Evolutionary conservation across 2,329 filamentous ascomycete genomes (phyloP), one percentile per base, ranked within the genome.

Genomic region (Gremmenia infestans): DNA sequence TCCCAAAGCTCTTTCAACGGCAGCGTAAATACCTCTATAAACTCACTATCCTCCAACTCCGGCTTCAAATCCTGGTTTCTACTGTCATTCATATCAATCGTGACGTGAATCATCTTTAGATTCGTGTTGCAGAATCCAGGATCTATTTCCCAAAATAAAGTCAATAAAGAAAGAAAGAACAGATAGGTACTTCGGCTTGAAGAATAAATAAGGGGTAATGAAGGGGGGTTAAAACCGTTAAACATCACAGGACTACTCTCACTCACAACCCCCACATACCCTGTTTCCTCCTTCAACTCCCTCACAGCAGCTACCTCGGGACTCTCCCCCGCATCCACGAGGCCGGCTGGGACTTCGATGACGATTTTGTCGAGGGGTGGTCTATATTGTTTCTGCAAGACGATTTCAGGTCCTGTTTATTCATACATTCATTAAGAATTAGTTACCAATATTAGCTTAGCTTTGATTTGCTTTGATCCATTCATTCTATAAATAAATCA

Each of bases 71-170:
- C 72, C 57, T 76, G 70, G 60, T 80, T 80, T 55, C 71, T 71
- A 1, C 73, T 70, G 5, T 70, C 63, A 1, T 72, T 71, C 60
- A 78, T 69, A 60, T 80, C 76, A 58, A 80, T 71, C 4, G 72
- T 74, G 17, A 79, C 69, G 53, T 80, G 77, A 2, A 80, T 70
- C 71, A 80, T 79, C 37, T 79, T 78, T 43, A 85, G 72, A 64
- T 86, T 87, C 5, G 83, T 86, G 68, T 85, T 86, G 70, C 81
- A 86, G 68, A 87, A 85, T 11, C 82, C 82, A 4, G 82, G 81
- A 66, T 85, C 78, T 78, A 55, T 12, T 15, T 39, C 14, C 2
- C 12, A 9, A 43, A 35, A 40, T 23, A 43, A 9, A 48, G 32
- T 25, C 11, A 45, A n/a, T 39, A 39, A 28, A 11, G 28, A 0